Evolutionary conservation across 202 grass and related monocot species (phyloP).

Genomic region (Alloteropsis angusta): DNA sequence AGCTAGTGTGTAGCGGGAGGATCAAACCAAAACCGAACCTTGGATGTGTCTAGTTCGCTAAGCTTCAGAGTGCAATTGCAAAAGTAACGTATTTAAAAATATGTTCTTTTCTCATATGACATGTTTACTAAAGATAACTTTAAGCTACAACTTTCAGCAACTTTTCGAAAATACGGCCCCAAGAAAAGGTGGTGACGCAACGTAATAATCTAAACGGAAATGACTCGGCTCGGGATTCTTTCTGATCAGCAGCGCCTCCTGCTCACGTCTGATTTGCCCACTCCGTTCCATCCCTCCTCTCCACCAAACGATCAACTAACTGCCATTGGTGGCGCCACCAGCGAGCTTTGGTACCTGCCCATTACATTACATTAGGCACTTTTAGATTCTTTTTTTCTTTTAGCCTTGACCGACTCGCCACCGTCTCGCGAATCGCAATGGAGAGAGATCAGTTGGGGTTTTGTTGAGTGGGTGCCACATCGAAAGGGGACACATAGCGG

Average conservation of each 20-base stretch:
- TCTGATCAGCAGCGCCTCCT: conserved; percentile 22
- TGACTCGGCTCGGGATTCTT: conserved; percentile 39
- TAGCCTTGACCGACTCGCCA: not conserved
- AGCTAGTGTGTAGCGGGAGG: not conserved
- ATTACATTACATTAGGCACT: not conserved
- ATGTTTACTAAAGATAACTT: no score
- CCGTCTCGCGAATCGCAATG: not conserved
- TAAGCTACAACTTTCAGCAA: no score
- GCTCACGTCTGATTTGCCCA: conserved; percentile 19
- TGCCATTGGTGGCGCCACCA: not conserved
- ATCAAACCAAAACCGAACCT: not conserved
- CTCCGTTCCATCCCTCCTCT: conserved; percentile 8
- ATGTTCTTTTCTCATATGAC: no score
- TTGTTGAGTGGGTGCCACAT: no score
- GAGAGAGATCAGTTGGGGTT: no score
- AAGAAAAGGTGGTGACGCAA: not conserved
- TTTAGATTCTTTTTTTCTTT: no score
- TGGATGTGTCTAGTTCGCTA: no score
- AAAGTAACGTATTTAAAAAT: no score
- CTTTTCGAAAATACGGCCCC: no score
- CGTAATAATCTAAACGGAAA: not conserved
- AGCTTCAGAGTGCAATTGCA: no score
- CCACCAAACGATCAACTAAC: conserved; percentile 1
- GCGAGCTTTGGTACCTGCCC: not conserved
- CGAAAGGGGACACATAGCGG: no score